Conservation (phyloP, 78 protist genomes). For the Reticulomyxa filosa region DNA sequence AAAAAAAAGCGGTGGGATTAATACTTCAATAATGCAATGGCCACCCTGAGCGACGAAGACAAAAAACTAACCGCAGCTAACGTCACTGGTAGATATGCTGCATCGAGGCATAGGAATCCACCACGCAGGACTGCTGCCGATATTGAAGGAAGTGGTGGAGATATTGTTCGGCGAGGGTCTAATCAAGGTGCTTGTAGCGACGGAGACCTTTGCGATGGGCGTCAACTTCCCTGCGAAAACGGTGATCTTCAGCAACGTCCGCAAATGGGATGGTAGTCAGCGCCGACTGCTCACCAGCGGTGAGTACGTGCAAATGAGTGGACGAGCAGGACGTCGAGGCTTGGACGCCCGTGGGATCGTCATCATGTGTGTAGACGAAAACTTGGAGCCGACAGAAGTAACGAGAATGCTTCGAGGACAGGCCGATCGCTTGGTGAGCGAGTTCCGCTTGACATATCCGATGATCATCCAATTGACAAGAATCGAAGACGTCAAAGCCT, state of each 20-base stretch:
- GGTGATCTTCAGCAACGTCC: conserved; percentile 45
- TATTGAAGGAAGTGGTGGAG: conserved; percentile 46
- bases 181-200: conserved; percentile 30
- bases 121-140: conserved; percentile 57
- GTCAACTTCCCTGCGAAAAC: conserved; percentile 68
- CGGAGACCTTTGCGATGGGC: conserved; percentile 66
- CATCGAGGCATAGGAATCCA: conserved; percentile 49
- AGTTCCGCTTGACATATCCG: not conserved
- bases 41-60: conserved; percentile 33
- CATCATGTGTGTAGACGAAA: not conserved
- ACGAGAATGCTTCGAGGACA: not conserved
- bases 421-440: not conserved
- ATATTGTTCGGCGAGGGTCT: conserved; percentile 41
- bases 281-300: conserved; percentile 26
- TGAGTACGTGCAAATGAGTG: conserved; percentile 63
- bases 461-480: not conserved
- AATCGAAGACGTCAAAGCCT: not conserved
- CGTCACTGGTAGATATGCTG: not conserved
- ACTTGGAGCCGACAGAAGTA: not conserved
- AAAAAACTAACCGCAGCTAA: conserved; percentile 21
- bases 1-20: not conserved
- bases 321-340: conserved; percentile 72
- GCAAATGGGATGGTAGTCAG: conserved; percentile 42
- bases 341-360: conserved; percentile 47
- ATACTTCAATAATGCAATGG: conserved; percentile 39